Evolutionary conservation across 1,284 basidiomycete species (phyloP).

Genomic region (Phellinidium pouzarii): DNA sequence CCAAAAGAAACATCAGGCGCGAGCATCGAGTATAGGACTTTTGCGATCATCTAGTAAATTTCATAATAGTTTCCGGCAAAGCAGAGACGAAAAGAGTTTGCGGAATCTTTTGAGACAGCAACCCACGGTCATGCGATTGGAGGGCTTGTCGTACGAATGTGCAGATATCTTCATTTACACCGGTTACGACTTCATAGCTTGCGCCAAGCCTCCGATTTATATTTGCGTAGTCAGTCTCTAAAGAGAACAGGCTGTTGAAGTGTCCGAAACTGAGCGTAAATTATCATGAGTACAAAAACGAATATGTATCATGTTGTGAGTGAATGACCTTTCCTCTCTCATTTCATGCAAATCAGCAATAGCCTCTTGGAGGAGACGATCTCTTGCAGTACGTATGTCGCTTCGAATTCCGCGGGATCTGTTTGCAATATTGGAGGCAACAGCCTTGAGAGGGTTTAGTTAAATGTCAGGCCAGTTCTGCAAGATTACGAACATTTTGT

Average conservation of each 20-base stretch:
- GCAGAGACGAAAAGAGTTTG: constrained; percentile 26
- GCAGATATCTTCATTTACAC: constrained; percentile 27
- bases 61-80: constrained; percentile 17
- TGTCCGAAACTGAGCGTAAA: constrained; percentile 30
- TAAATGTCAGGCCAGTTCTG: neutral
- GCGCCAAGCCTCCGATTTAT: constrained; percentile 28
- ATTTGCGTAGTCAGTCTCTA: constrained; percentile 38
- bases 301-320: neutral
- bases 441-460: constrained; percentile 29
- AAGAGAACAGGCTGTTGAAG: constrained; percentile 34
- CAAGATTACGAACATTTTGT: constrained; percentile 12
- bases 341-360: constrained; percentile 34
- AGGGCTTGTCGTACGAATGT: constrained; percentile 27
- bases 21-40: neutral
- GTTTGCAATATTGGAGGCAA: constrained; percentile 36
- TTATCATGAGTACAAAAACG: constrained; percentile 18
- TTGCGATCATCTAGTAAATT: constrained; percentile 3
- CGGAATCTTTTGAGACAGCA: constrained; percentile 33
- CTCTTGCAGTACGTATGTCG: constrained; percentile 35
- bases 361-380: constrained; percentile 36
- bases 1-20: neutral
- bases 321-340: constrained; percentile 32
- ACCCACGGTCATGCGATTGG: constrained; percentile 32
- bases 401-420: constrained; percentile 36
- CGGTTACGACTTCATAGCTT: constrained; percentile 31